Percentiles rank a stretch among this genome's conserved stretches.
phyloP scores from a whole-genome alignment of 352 stramenopile species.

The Aphanomyces invadans region DNA sequence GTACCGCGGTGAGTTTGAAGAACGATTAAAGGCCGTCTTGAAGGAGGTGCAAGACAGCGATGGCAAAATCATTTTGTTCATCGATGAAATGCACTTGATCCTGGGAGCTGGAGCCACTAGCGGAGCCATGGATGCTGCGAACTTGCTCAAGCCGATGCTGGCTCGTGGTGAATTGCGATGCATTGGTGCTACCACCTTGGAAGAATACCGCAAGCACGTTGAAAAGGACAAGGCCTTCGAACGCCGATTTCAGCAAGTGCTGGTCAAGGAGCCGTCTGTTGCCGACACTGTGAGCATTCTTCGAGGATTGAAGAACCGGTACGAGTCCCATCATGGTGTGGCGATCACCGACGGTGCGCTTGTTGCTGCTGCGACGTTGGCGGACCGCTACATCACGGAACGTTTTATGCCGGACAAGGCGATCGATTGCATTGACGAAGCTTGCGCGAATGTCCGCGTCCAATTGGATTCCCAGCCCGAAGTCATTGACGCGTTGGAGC shows the following conservation, averaged over 20 bases:
- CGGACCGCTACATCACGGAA: slow-evolving; percentile 89
- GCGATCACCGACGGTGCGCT: slow-evolving; percentile 91
- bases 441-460: slow-evolving; percentile 82
- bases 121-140: slow-evolving; percentile 96
- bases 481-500: slow-evolving; percentile 93
- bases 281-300: slow-evolving; percentile 95
- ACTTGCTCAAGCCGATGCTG: slow-evolving; percentile 97
- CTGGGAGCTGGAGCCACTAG: slow-evolving; percentile 89
- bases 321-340: slow-evolving; percentile 96
- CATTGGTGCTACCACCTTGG: slow-evolving; percentile 96
- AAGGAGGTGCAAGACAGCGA: slow-evolving; percentile 90
- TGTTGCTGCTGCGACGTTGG: slow-evolving; percentile 91
- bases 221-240: slow-evolving; percentile 98
- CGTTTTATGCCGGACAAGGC: slow-evolving; percentile 92
- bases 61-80: slow-evolving; percentile 97
- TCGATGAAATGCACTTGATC: slow-evolving; percentile 97
- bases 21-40: slow-evolving; percentile 93
- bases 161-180: slow-evolving; percentile 93
- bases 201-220: slow-evolving; percentile 97
- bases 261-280: slow-evolving; percentile 91
- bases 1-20: slow-evolving; percentile 98
- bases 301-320: slow-evolving; percentile 91
- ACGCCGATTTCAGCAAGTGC: slow-evolving; percentile 95
- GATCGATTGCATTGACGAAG: slow-evolving; percentile 95
- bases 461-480: slow-evolving; percentile 94